Evolutionary conservation across 2,329 filamentous ascomycete genomes (phyloP), one percentile per base, ranked within the genome.

Genomic region (Aspergillus arachidicola): DNA sequence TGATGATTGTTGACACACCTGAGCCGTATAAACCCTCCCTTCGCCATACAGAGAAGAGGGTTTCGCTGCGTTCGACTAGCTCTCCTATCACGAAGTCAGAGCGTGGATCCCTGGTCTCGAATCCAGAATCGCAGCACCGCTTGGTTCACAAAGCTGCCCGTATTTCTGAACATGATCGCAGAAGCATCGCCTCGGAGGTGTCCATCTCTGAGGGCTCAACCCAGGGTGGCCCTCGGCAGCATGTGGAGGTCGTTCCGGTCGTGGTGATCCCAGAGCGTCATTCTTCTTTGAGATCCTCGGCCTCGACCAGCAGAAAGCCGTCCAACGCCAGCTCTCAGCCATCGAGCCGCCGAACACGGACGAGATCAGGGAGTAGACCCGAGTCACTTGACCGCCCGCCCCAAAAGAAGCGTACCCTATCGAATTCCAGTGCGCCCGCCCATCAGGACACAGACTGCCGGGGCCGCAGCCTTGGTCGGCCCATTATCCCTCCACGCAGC

Each of bases 41-140:
- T 57, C 82, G 86, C 57, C 85, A 87, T 69, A 82, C 81, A 6
- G 82, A 81, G 53, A 86, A 83, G 72, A 84, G 84, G 63, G 72
- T 80, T 61, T 85, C 84, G 3, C 75, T 86, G 41, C 81, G 82
- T 23, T 81, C 80, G 57, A 80, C 79, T 54, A 80, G 80, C 64
- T 82, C 80, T 12, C 80, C 82, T 3, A 69, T 78, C 4, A 73
- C 80, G 6, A 73, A 70, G 41, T 83, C 83, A 2, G 79, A 80
- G 36, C 79, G 80, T 45, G 78, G 77, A 21, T 85, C 84, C 1
- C 66, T 79, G 11, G 73, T 73, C 16, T 82, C 80, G 3, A 78
- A 78, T 32, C 73, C 78, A 12, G 74, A 81, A 32, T 79, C 79
- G 12, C 76, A 82, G 38, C 83, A 81, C 71, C 81, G 80, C 50